phyloP scores from a whole-genome alignment of 2,329 filamentous ascomycete species.

The Coleophoma cylindrospora region DNA sequence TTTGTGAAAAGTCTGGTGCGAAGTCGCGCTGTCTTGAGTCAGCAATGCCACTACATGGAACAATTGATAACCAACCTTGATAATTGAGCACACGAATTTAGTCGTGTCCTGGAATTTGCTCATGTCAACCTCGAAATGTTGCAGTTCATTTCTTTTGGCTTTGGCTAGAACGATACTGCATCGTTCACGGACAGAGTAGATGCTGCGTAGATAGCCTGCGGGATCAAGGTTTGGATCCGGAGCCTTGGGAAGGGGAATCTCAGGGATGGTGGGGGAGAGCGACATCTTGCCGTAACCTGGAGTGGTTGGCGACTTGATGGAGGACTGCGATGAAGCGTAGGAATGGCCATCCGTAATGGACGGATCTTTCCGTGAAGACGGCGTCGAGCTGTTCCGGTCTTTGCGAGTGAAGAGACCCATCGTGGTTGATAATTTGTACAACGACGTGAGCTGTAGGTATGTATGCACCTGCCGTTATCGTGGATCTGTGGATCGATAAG shows the following conservation, averaged over 20 bases:
- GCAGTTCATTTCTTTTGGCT: conserved; percentile 62
- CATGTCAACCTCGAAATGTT: conserved; percentile 68
- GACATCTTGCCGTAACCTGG: conserved; percentile 23
- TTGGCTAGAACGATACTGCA: conserved; percentile 56
- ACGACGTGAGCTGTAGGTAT: too few relatives aligned
- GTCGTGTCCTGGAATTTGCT: conserved; percentile 63
- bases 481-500: neutral
- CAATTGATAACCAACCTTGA: conserved; percentile 51
- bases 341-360: conserved; percentile 18
- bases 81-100: conserved; percentile 66
- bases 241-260: conserved; percentile 75
- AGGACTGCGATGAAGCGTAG: conserved; percentile 19
- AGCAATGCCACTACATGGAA: conserved; percentile 3
- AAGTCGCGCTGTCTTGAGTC: conserved; percentile 55
- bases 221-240: conserved; percentile 87
- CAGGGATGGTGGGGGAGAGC: conserved; percentile 48
- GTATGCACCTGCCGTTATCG: neutral
- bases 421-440: neutral
- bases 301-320: conserved; percentile 21
- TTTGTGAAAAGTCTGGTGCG: conserved; percentile 61
- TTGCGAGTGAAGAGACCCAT: conserved; percentile 27
- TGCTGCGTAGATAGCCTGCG: conserved; percentile 83
- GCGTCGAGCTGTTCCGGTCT: conserved; percentile 17
- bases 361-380: conserved; percentile 17
- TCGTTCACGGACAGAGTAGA: conserved; percentile 79